phyloP scores from a whole-genome alignment of 2,329 filamentous ascomycete genomes.

The Colletotrichum endophyticum region DNA sequence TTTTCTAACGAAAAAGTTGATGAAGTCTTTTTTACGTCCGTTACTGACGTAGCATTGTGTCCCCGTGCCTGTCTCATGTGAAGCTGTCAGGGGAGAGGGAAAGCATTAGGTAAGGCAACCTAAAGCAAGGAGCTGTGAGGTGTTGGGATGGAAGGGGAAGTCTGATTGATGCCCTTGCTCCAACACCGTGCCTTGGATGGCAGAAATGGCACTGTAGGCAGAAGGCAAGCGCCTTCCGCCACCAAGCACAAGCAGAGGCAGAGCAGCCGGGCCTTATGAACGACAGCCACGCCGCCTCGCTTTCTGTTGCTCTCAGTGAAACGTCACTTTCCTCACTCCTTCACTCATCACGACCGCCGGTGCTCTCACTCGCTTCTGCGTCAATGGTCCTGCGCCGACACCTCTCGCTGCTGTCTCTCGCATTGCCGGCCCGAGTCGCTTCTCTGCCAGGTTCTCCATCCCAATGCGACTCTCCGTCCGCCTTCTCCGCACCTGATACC shows the following conservation, averaged over 20 bases:
- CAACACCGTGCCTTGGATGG: neutral
- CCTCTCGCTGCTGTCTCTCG: neutral
- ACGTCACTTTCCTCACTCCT: neutral
- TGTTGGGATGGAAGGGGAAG: neutral
- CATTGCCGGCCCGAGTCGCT: neutral
- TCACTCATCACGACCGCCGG: neutral
- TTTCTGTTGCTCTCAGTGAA: neutral
- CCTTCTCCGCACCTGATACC: slow-evolving; percentile 10
- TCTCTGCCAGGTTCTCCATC: neutral
- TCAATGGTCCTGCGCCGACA: neutral
- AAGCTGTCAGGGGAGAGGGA: neutral
- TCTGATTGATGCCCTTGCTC: neutral
- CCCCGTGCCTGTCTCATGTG: neutral
- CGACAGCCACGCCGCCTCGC: neutral
- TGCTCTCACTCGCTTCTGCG: neutral
- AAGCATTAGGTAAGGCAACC: neutral
- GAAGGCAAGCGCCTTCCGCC: neutral
- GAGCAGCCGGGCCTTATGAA: neutral
- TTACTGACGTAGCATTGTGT: neutral
- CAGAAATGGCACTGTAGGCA: neutral
- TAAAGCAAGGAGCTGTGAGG: neutral
- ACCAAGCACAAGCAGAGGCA: neutral
- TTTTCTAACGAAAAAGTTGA: slow-evolving; percentile 20
- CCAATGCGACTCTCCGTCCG: neutral
- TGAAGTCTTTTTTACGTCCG: neutral